phyloP scores from a whole-genome alignment of 306 rosid genomes.

The Cicer pinnatifidum region DNA sequence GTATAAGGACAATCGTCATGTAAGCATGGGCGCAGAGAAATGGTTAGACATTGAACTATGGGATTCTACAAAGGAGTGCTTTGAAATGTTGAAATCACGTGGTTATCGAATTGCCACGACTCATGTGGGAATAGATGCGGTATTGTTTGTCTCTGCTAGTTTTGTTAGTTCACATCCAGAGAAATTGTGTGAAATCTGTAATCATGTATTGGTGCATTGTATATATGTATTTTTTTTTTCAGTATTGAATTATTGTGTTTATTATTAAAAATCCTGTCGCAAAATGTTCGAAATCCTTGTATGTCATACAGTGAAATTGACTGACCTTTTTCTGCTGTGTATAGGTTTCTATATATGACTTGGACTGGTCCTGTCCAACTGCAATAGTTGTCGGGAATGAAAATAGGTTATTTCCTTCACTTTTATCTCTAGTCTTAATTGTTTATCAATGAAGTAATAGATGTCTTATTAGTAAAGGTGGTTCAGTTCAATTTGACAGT shows the following conservation, averaged over 20 bases:
- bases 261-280: not conserved
- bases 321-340: slow-evolving; percentile 41
- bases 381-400: slow-evolving; percentile 91
- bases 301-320: slow-evolving; percentile 26
- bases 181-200: slow-evolving; percentile 2
- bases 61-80: slow-evolving; percentile 79
- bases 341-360: slow-evolving; percentile 77
- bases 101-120: slow-evolving; percentile 92
- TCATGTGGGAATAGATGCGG: slow-evolving; percentile 82
- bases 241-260: not conserved
- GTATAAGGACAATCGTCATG: slow-evolving; percentile 93
- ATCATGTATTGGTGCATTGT: not conserved
- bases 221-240: not conserved
- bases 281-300: slow-evolving; percentile 1
- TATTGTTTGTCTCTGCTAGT: slow-evolving; percentile 45
- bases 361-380: slow-evolving; percentile 93
- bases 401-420: slow-evolving; percentile 61
- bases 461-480: slow-evolving; percentile 19
- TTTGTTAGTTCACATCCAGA: slow-evolving; percentile 10
- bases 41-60: slow-evolving; percentile 98
- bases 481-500: slow-evolving; percentile 27
- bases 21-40: slow-evolving; percentile 99
- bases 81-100: slow-evolving; percentile 67
- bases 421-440: not conserved
- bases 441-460: not conserved